Evolutionary conservation across 2,329 filamentous ascomycete genomes (phyloP), one percentile per base, ranked within the genome.

Genomic region (Fusarium bactridioides): DNA sequence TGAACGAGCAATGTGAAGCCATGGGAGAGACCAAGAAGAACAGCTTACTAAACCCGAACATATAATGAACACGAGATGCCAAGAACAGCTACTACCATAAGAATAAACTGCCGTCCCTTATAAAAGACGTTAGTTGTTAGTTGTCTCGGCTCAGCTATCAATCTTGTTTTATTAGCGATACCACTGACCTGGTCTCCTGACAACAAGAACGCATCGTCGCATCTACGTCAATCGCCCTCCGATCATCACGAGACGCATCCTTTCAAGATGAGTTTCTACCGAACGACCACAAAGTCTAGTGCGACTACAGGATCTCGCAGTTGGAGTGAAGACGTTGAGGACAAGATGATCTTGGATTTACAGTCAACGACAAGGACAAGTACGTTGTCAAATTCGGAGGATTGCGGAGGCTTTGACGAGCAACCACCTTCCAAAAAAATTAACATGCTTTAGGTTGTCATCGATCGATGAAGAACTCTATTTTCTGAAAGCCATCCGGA

Each of bases 401-500:
- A 12, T 7, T 16, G 0, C 2, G 21, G 1, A 31, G 10, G 7
- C 19, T n/a, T 4, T 2, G 13, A 9, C 10, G 13, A 48, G 7
- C 10, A n/a, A 7, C 4, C 7, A 12, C 3, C 7, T 4, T 18
- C 27, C 3, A n/a, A n/a, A 18, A 27, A n/a, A 31, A 4, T 31
- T 48, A 15, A 31, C 13, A 1, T 48, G n/a, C 8, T 31, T 12
- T 10, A 48, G 27, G 7, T 15, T 48, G 5, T 48, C 45, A 4
- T 48, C 15, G 0, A 27, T 27, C 11, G 5, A 10, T 0, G 7
- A 18, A 31, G 13, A n/a, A 0, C 13, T 21, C 21, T 2, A 18
- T 11, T 29, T 15, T 2, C 27, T 4, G 1, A 29, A 12, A n/a
- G 21, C 45, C 3, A n/a, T 3, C 1, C 27, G 7, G 5, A 48